Evolutionary conservation across 2,329 filamentous ascomycete species (phyloP).

Genomic region (Talaromyces islandicus): DNA sequence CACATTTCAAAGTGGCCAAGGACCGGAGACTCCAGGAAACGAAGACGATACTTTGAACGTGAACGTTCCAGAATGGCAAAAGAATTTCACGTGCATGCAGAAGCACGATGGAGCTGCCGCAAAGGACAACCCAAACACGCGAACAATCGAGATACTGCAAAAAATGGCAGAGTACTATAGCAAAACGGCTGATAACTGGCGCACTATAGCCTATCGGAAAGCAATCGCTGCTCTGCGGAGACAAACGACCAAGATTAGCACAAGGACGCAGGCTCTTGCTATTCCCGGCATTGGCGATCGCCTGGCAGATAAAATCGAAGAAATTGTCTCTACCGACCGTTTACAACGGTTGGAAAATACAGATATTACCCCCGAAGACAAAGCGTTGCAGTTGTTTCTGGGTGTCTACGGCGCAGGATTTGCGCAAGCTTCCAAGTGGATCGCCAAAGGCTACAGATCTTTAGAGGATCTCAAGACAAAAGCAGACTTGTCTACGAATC

Average conservation of each 20-base stretch:
- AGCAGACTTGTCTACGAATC: slow-evolving; percentile 61
- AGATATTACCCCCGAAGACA: slow-evolving; percentile 59
- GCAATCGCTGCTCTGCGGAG: slow-evolving; percentile 67
- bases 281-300: slow-evolving; percentile 66
- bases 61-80: slow-evolving; percentile 26
- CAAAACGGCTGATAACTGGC: slow-evolving; percentile 70
- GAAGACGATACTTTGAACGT: slow-evolving; percentile 12
- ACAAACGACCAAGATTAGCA: slow-evolving; percentile 58
- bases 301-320: slow-evolving; percentile 79
- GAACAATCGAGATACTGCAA: slow-evolving; percentile 70
- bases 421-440: slow-evolving; percentile 66
- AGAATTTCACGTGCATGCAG: slow-evolving; percentile 55
- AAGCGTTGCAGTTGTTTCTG: slow-evolving; percentile 62
- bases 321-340: slow-evolving; percentile 70
- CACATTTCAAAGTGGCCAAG: not conserved
- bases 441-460: slow-evolving; percentile 66
- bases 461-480: slow-evolving; percentile 62
- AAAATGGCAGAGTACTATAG: slow-evolving; percentile 75
- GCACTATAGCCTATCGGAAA: slow-evolving; percentile 67
- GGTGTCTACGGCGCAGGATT: slow-evolving; percentile 74
- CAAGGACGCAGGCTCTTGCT: slow-evolving; percentile 60
- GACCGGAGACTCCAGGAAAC: slow-evolving; percentile 12
- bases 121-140: slow-evolving; percentile 61
- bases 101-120: slow-evolving; percentile 42
- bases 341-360: slow-evolving; percentile 68